Percentiles rank a stretch among this genome's conserved stretches.
Evolutionary conservation across 2,329 filamentous ascomycete species (phyloP).

Genomic region (Apiospora malaysiana): DNA sequence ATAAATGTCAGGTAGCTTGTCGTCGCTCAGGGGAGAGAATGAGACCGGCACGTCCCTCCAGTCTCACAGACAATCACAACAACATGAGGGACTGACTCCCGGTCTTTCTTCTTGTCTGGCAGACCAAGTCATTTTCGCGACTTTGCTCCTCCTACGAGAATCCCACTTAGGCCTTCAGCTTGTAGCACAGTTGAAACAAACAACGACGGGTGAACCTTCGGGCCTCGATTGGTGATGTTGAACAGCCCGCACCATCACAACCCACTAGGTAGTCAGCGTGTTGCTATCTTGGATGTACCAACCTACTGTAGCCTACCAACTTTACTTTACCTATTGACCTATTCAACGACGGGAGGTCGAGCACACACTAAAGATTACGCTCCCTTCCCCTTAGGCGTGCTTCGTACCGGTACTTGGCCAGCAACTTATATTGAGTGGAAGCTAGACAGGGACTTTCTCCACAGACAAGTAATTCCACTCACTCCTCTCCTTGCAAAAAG

Average conservation of each 20-base stretch:
- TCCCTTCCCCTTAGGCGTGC: background rate
- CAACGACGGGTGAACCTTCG: constrained; percentile 9
- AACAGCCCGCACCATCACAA: constrained; percentile 1
- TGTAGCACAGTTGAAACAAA: constrained; percentile 10
- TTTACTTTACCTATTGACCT: too few species aligned
- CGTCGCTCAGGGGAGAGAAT: constrained; percentile 11
- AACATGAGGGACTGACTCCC: constrained; percentile 14
- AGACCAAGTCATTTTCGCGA: background rate
- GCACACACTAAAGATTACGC: constrained; percentile 5
- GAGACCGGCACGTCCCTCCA: constrained; percentile 12
- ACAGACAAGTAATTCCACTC: constrained; percentile 12
- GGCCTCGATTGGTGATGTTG: background rate
- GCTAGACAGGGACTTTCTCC: constrained; percentile 15
- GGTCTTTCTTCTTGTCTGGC: background rate
- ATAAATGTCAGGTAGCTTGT: background rate
- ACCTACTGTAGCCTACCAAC: too few species aligned
- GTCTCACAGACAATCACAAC: constrained; percentile 13
- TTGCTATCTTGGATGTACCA: background rate
- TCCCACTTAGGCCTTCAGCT: background rate
- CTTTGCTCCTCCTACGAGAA: background rate
- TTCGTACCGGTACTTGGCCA: constrained; percentile 9
- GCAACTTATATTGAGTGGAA: constrained; percentile 7
- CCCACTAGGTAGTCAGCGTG: background rate
- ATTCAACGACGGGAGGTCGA: background rate
- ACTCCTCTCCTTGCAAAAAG: constrained; percentile 12